phyloP scores from a whole-genome alignment of 2,329 filamentous ascomycete species.

The Penicillium freii region DNA sequence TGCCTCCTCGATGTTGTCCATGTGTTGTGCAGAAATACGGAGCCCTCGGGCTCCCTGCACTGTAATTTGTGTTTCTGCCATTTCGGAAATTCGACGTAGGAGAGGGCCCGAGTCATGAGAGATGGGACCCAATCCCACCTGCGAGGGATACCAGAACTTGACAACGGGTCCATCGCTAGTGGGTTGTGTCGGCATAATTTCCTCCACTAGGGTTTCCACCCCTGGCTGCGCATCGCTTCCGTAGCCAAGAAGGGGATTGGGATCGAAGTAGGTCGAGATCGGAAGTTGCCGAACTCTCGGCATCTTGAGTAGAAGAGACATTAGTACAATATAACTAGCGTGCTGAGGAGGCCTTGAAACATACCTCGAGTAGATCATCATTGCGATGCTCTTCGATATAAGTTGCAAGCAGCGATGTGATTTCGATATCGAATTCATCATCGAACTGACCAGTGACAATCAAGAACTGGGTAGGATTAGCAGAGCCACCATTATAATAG shows the following conservation, averaged over 20 bases:
- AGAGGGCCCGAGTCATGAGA: neutral
- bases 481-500: neutral
- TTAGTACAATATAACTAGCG: neutral
- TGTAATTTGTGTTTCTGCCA: neutral
- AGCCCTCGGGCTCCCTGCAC: neutral
- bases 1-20: neutral
- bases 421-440: neutral
- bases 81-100: neutral
- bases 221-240: neutral
- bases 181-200: neutral
- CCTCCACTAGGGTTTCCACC: neutral
- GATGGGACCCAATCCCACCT: neutral
- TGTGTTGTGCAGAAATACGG: neutral
- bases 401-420: neutral
- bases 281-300: neutral
- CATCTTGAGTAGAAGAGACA: neutral
- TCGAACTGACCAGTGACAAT: neutral
- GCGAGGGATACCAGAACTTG: neutral
- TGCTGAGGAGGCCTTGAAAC: neutral
- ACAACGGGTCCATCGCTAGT: neutral
- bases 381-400: neutral
- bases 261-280: neutral
- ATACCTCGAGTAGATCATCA: slow-evolving; percentile 3
- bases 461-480: slow-evolving; percentile 1
- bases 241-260: neutral